These are phyloP conservation scores for Tillandsia leiboldiana DNA, from an alignment of 176 grass and related monocot genomes.

Conservation along the genomic window DNA sequence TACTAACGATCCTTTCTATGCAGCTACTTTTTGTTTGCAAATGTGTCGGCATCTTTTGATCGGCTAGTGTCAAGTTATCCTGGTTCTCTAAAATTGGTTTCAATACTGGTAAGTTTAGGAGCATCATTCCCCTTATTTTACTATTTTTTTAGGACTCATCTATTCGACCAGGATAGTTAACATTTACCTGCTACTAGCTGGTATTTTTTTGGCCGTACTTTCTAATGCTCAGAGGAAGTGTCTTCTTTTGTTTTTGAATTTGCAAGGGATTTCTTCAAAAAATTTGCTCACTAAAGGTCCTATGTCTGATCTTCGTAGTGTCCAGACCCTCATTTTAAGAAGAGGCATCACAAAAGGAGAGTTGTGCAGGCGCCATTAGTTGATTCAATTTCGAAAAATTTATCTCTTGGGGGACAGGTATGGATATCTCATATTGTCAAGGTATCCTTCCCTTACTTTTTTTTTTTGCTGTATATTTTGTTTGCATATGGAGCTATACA, in stretches of 20 bases:
- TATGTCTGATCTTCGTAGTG: conserved; percentile 42
- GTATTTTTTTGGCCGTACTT: too few species aligned
- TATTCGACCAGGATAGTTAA: neutral
- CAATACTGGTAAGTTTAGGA: conserved; percentile 53
- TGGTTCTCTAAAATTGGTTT: conserved; percentile 66
- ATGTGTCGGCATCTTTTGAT: conserved; percentile 77
- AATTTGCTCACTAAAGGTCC: neutral
- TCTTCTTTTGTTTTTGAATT: neutral
- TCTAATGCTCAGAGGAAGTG: neutral
- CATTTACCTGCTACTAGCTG: neutral
- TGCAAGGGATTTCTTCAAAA: neutral
- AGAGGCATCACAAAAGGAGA: conserved; percentile 92
- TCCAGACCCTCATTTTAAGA: conserved; percentile 92
- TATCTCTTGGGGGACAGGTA: conserved; percentile 70
- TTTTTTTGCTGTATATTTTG: neutral
- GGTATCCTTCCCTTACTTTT: neutral
- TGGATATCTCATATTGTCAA: conserved; percentile 1
- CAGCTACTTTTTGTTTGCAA: conserved; percentile 89
- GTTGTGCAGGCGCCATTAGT: conserved; percentile 60
- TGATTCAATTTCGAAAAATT: conserved; percentile 67
- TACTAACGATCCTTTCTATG: conserved; percentile 7
- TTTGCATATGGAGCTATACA: neutral
- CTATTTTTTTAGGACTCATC: neutral
- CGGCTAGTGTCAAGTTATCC: conserved; percentile 52
- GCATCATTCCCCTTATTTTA: neutral